Evolutionary conservation across 495 filamentous ascomycete genomes (phyloP).

Genomic region (Neurospora sp.): DNA sequence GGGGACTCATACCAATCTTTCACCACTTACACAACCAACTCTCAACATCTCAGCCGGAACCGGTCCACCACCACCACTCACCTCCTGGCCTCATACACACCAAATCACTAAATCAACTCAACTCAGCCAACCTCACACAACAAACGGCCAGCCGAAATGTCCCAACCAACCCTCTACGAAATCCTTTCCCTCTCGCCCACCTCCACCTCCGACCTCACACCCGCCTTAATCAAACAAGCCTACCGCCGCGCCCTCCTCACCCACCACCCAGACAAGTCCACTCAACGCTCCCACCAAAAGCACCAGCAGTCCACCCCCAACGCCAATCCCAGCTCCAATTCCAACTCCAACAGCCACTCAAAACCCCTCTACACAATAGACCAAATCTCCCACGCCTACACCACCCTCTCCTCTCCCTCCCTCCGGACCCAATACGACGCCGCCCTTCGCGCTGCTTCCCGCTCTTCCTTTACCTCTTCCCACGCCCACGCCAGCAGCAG

Average conservation of each 20-base stretch:
- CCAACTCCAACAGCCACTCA: background rate
- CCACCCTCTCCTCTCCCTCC: conserved; percentile 49
- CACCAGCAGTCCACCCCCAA: too few species aligned
- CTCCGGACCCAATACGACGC: conserved; percentile 59
- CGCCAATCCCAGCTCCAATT: background rate
- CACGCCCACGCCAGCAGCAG: too few species aligned
- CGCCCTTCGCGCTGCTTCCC: conserved; percentile 23
- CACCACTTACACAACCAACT: background rate
- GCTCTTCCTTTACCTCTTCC: background rate
- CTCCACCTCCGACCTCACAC: conserved; percentile 2
- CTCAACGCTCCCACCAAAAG: too few species aligned
- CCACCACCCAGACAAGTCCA: conserved; percentile 73
- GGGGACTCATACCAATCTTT: background rate
- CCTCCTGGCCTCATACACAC: background rate
- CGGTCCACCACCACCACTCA: background rate
- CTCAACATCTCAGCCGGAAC: background rate
- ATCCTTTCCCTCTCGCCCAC: conserved; percentile 31
- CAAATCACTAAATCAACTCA: background rate
- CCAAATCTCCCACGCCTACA: conserved; percentile 69
- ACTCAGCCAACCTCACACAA: background rate
- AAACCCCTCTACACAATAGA: conserved; percentile 45
- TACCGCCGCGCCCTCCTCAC: conserved; percentile 69
- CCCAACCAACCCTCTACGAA: conserved; percentile 32
- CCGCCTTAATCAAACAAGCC: conserved; percentile 51
- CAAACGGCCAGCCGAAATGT: background rate